Base-by-base conservation (phyloP, 306 rosid species). In the Corylus americana region DNA sequence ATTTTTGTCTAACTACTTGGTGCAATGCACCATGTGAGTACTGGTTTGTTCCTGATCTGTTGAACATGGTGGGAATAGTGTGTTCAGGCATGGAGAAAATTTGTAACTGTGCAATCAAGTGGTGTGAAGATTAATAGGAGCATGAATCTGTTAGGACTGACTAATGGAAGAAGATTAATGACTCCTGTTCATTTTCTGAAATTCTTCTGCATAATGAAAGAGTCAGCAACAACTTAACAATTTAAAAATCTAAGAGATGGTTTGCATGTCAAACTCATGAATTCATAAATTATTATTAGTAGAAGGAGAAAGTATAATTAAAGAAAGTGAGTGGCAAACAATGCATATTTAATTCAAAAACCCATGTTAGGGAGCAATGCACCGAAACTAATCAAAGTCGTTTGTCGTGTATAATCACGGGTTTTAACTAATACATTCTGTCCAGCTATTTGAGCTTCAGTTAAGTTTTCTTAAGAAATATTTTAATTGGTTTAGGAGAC, bases 301-400 rank as follows among this genome's bases (percentile, higher is more conserved):
- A 74, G 29, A 73, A 77, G 47, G 68, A 76, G 71, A 31, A 13
- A 10, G 12, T 14, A 59, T 37, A 83, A 49, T 5, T 51, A 75
- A 39, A 17, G 31, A 6, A 59, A 74, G 55, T 78, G 69, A 45
- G 77, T 44, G 71, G 68, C 20, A 77, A 81, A 73, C 49, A 78
- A 76, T 74, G 27, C 18, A 71, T 82, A 71, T 78, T 84, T 83
- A 85, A 78, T 79, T 71, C 8, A 73, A 84, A 88, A 71, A 82
- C 78, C 86, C 90, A 77, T 89, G 91, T 89, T 78, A 89, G 93
- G 90, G 82, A 83, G 86, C 88, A 85, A 25, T 57, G 80, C 85
- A 81, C 78, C 91, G 80, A 70, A 78, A 85, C 79, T 58, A 71
- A 78, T 81, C 88, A 79, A 84, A 78, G 81, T 49, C 77, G 22